Evolutionary conservation across 176 grass and related monocot genomes (phyloP).

Genomic region (Aechmea fasciata): DNA sequence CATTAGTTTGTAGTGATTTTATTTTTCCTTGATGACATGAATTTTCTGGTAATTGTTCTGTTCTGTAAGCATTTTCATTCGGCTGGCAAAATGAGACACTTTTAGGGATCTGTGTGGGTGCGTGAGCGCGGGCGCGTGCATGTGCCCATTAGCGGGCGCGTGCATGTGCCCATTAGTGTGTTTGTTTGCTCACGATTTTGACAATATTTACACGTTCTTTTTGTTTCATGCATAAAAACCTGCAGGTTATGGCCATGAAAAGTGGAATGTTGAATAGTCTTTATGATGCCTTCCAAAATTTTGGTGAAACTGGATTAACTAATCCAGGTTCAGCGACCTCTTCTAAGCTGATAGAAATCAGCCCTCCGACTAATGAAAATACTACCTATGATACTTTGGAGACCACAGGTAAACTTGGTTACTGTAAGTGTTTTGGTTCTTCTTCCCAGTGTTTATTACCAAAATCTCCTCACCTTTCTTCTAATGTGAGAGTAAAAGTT

Average conservation of each 20-base stretch:
- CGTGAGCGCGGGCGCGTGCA: not conserved
- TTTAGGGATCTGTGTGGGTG: not conserved
- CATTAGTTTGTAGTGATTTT: not conserved
- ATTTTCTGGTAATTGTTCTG: no score
- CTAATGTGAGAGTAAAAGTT: not conserved
- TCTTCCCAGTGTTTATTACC: not conserved
- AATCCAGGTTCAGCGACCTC: slow-evolving; percentile 36
- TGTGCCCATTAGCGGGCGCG: no score
- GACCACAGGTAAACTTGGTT: slow-evolving; percentile 1
- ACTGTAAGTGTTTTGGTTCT: slow-evolving; percentile 16
- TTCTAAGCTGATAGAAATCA: slow-evolving; percentile 66
- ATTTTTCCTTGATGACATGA: not conserved
- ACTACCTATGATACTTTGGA: slow-evolving; percentile 19
- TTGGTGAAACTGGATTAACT: slow-evolving; percentile 45
- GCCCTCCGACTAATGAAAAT: slow-evolving; percentile 47
- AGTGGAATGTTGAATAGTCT: slow-evolving; percentile 72
- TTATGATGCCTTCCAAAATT: slow-evolving; percentile 62
- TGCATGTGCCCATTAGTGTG: not conserved
- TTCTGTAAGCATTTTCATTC: no score
- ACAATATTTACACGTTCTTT: slow-evolving; percentile 1
- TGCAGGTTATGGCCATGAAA: slow-evolving; percentile 72
- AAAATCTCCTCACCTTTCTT: not conserved
- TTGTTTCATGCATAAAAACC: slow-evolving; percentile 1
- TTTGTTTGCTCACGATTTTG: no score
- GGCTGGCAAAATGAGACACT: not conserved